Base-by-base conservation (phyloP, 495 filamentous ascomycete species). In the Apiosordaria backusii region DNA sequence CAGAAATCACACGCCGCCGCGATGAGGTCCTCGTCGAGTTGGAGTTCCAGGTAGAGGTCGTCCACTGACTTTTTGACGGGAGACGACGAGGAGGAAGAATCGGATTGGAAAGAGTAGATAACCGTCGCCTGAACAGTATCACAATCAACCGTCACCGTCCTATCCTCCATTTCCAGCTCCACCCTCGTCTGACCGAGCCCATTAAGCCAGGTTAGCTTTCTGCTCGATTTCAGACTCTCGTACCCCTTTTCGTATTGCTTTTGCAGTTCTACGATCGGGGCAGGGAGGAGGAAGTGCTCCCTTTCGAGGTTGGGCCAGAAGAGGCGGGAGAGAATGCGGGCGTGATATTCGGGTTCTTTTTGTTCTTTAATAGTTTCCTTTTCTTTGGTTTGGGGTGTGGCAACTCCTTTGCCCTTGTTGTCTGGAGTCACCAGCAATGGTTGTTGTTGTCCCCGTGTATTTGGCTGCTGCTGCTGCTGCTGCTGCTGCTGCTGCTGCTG, bases 271-370 rank as follows among this genome's bases (percentile, higher is more conserved):
- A 75, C 63, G 40, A 98, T 87, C 40, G 82, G 81, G 0, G 78
- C 61, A 4, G 96, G 95, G 10, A 96, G 78, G 35, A 79, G 74
- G 78, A 96, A 97, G 24, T 82, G 82, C 68, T 93, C 90, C 21
- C 90, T 86, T 53, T 92, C 88, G 13, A 97, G 80, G 1, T 88
- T 80, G 0, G 96, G 94, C 95, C 95, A 99, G 81, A 94, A 99
- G 70, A 96, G 86, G n/a, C 91, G 86, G 0, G 92, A 97, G 4
- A 98, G 80, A 58, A 98, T 93, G 64, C 93, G 91, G 6, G 92
- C 86, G 67, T 93, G 89, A n/a, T 81, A 81, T 10, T 78, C 72
- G 45, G 66, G 71, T 9, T 73, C 74, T 29, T 50, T 57, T 54
- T 71, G 68, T 19, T 61, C 63, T 5, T 54, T 55, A 19, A n/a